Conservation (phyloP, 371 early-diverging fungal genomes). For the Rhizomucor miehei region DNA sequence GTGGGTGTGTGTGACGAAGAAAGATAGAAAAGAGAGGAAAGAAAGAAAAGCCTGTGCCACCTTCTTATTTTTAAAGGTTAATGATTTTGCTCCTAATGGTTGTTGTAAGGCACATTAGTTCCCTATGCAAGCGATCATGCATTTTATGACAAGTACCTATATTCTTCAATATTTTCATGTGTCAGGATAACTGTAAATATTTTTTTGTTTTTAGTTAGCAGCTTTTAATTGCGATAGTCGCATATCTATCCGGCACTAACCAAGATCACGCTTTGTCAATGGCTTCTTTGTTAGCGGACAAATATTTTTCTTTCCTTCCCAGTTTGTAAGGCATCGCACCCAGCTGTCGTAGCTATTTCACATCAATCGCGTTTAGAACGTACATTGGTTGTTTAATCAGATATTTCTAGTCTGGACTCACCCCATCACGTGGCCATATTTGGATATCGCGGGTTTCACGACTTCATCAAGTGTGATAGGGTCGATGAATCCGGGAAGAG, state of each 20-base stretch:
- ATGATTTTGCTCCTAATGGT: conserved; percentile 43
- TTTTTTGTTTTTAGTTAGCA: neutral
- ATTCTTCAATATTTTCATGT: conserved; percentile 83
- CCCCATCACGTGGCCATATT: conserved; percentile 95
- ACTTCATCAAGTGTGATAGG: conserved; percentile 92
- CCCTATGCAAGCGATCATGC: neutral
- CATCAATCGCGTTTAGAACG: neutral
- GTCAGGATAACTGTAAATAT: conserved; percentile 62
- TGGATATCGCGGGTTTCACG: conserved; percentile 91
- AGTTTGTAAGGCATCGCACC: conserved; percentile 85
- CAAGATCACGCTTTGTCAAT: conserved; percentile 83
- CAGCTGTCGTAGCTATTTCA: conserved; percentile 77
- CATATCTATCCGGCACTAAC: conserved; percentile 17
- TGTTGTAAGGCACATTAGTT: conserved; percentile 18
- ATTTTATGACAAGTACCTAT: conserved; percentile 34
- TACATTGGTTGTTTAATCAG: neutral
- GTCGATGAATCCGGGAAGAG: conserved; percentile 88
- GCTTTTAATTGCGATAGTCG: neutral
- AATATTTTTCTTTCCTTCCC: conserved; percentile 78
- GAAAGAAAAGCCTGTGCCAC: neutral
- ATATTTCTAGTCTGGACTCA: conserved; percentile 18
- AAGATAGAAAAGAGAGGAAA: neutral
- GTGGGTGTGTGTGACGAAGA: no score
- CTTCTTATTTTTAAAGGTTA: conserved; percentile 10
- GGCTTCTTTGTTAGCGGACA: conserved; percentile 95